Conservation (phyloP, 257 asterid genomes). For the Nicotiana benthamiana region DNA sequence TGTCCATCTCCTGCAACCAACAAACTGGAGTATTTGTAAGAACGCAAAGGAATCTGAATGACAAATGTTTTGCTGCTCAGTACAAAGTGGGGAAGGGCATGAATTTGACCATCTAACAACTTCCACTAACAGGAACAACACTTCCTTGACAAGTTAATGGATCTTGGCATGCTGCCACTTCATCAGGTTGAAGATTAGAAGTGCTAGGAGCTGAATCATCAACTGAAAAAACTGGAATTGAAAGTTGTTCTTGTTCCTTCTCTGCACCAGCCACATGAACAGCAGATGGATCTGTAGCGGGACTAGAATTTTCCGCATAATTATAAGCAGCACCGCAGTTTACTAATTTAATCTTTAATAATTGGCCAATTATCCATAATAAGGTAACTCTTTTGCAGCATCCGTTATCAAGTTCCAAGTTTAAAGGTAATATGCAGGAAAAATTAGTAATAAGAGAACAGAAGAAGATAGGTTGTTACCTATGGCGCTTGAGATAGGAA, state of each 20-base stretch:
- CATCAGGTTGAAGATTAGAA: conserved; percentile 22
- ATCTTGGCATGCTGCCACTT: conserved; percentile 26
- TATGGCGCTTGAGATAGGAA: conserved; percentile 25
- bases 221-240: conserved; percentile 17
- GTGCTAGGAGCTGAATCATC: conserved; percentile 21
- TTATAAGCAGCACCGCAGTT: conserved; percentile 11
- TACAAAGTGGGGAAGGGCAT: not conserved
- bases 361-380: not conserved
- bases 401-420: not conserved
- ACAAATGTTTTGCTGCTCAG: not conserved
- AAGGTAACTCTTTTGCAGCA: conserved; percentile 2
- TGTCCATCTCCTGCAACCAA: conserved; percentile 42
- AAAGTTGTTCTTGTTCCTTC: conserved; percentile 18
- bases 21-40: not conserved
- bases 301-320: conserved; percentile 19
- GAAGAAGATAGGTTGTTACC: conserved; percentile 11
- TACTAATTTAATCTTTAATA: not conserved
- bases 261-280: conserved; percentile 13
- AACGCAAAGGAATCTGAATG: not conserved
- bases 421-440: not conserved
- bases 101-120: conserved; percentile 4
- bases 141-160: conserved; percentile 30
- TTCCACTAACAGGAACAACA: conserved; percentile 28
- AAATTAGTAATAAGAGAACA: not conserved
- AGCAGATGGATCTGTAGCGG: conserved; percentile 30